Conservation (phyloP, 495 filamentous ascomycete species). For the Cercophora sp. region DNA sequence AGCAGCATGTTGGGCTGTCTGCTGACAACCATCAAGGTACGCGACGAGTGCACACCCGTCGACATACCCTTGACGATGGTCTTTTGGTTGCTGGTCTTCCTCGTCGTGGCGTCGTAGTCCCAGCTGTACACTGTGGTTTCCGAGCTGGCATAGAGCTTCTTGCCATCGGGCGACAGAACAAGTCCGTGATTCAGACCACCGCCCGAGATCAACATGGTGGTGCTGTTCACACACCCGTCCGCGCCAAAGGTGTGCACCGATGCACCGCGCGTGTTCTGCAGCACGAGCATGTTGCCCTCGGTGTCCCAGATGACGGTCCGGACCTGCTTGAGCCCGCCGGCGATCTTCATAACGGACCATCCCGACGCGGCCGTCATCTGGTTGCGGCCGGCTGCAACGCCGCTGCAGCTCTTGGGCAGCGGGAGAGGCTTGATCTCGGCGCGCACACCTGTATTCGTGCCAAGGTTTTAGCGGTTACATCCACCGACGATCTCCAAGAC, state of each 20-base stretch:
- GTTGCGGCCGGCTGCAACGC: slow-evolving; percentile 18
- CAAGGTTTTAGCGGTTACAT: neutral
- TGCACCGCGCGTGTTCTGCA: slow-evolving; percentile 52
- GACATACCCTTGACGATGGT: slow-evolving; percentile 55
- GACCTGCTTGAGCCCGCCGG: slow-evolving; percentile 49
- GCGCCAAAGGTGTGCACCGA: slow-evolving; percentile 50
- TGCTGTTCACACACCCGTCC: slow-evolving; percentile 43
- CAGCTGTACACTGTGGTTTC: slow-evolving; percentile 55
- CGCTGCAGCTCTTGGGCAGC: slow-evolving; percentile 30
- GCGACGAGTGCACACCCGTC: slow-evolving; percentile 54
- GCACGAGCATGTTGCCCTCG: slow-evolving; percentile 57
- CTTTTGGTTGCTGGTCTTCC: slow-evolving; percentile 41
- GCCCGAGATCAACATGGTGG: slow-evolving; percentile 34
- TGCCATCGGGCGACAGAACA: slow-evolving; percentile 56
- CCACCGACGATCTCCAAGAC: neutral
- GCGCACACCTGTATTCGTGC: slow-evolving; percentile 10
- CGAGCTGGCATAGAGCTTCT: slow-evolving; percentile 60
- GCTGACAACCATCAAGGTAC: slow-evolving; percentile 58
- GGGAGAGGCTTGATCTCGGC: slow-evolving; percentile 24
- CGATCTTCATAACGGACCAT: slow-evolving; percentile 46
- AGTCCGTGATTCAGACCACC: slow-evolving; percentile 63
- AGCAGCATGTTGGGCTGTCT: slow-evolving; percentile 45
- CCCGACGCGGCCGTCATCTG: slow-evolving; percentile 46
- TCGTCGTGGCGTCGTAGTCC: slow-evolving; percentile 50
- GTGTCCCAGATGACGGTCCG: slow-evolving; percentile 59